Percentiles rank a stretch among this genome's conserved stretches.
Conservation (phyloP, 805 yeast genomes). For the Candida mattraensis region DNA sequence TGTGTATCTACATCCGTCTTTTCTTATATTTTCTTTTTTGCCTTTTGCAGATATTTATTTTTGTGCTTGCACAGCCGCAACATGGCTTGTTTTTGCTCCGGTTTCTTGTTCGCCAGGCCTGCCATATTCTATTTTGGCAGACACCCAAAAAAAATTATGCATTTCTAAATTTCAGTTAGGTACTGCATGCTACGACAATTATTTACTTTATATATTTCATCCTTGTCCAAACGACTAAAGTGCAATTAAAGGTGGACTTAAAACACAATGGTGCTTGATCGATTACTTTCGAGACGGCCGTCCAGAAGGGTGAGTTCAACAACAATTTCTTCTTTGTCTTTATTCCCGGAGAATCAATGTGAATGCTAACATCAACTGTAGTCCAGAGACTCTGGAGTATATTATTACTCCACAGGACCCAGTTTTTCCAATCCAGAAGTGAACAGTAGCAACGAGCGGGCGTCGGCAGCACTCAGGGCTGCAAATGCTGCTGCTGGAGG, state of each 20-base stretch:
- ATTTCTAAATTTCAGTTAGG: background rate
- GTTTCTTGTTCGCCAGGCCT: too few relatives aligned
- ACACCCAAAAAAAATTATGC: too few relatives aligned
- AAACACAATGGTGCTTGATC: conserved; percentile 30
- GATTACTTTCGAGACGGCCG: conserved; percentile 26
- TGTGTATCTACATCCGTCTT: background rate
- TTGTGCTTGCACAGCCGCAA: conserved; percentile 1
- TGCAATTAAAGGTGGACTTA: too few relatives aligned
- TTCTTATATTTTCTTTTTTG: background rate
- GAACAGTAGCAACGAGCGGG: too few relatives aligned
- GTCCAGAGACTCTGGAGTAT: conserved; percentile 29
- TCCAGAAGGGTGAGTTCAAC: conserved; percentile 28
- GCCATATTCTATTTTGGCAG: too few relatives aligned
- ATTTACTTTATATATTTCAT: background rate
- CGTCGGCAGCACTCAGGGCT: conserved; percentile 23
- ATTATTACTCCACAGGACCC: conserved; percentile 17
- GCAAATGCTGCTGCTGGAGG: conserved; percentile 26
- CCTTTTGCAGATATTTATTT: too few relatives aligned
- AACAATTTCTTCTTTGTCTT: too few relatives aligned
- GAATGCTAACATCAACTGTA: conserved; percentile 3
- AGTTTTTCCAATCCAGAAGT: background rate
- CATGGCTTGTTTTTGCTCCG: too few relatives aligned
- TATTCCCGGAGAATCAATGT: conserved; percentile 3
- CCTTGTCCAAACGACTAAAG: too few relatives aligned
- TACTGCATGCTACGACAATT: background rate